Evolutionary conservation across 371 early-diverging fungal species (phyloP), one percentile per base, ranked within the genome.

Genomic region (Syncephalastrum contaminatum): DNA sequence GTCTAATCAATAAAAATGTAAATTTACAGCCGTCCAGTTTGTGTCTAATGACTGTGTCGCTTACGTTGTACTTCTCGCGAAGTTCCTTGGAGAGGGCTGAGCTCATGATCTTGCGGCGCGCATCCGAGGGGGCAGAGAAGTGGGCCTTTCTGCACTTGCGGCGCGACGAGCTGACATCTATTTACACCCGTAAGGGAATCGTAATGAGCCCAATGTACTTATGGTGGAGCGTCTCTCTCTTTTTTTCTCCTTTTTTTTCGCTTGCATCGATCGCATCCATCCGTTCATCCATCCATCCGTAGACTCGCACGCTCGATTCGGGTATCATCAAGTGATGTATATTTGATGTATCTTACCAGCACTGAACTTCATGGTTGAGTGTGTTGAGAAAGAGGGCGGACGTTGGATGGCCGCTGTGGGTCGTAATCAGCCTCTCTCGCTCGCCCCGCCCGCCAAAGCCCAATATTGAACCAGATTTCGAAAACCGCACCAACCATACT

Each of bases 71-170:
- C 89, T 97, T 94, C 77, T 92, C 94, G 70, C 95, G 87, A 72
- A 98, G 89, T 70, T 97, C 98, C 95, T 98, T 99, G 78, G 93
- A 90, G 79, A 99, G 88, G 72, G 88, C 70, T 58, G 97, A 88
- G 77, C 91, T 89, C 98, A 99, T 95, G 79, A 98, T 92, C 86
- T 88, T 89, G 73, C 95, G 90, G 70, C 98, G 93, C 67, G 88
- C 81, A 83, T 82, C 81, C 64, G 97, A 96, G 64, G 98, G 92
- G 67, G 98, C 99, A 60, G 92, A 69, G 89, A 99, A 97, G 89
- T 99, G 98, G 72, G 98, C 98, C 90, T 94, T 94, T 80, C 98
- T 88, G 82, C 87, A 83, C 91, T 96, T 96, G 81, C 97, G 85
- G 83, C 92, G 84, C 70, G 93, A 93, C 68, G 95, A 95, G 72